Percentiles rank a stretch among this genome's conserved stretches.
These are phyloP conservation scores for Incumbomyces delicatus DNA, from an alignment of 2,329 filamentous ascomycete genomes.

Conservation along the genomic window DNA sequence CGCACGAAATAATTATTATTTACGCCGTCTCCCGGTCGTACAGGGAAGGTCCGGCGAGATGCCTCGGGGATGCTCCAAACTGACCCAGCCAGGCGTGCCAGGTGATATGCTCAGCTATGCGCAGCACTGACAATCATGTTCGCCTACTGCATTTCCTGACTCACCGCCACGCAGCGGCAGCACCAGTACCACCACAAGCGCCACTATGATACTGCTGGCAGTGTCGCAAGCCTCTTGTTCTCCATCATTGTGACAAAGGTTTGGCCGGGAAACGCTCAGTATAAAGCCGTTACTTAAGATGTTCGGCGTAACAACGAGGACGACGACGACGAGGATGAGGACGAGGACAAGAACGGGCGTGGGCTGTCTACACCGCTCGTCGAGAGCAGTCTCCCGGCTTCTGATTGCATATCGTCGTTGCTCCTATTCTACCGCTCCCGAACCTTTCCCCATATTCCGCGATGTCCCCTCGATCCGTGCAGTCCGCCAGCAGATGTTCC, in stretches of 20 bases:
- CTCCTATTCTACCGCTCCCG: neutral
- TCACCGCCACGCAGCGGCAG: neutral
- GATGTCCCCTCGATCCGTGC: constrained; percentile 61
- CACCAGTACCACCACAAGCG: neutral
- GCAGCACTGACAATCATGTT: constrained; percentile 1
- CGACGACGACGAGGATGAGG: neutral
- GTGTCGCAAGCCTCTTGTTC: neutral
- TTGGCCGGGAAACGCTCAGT: neutral
- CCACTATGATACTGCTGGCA: constrained; percentile 3
- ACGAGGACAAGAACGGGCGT: neutral
- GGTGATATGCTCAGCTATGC: constrained; percentile 3
- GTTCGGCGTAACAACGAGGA: neutral
- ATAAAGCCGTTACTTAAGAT: too few relatives aligned
- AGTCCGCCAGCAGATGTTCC: constrained; percentile 57
- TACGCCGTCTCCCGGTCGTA: too few relatives aligned
- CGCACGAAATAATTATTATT: too few relatives aligned
- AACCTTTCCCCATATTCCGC: constrained; percentile 61
- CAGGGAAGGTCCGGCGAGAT: too few relatives aligned
- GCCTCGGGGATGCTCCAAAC: neutral
- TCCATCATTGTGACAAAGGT: neutral
- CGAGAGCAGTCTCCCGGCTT: neutral
- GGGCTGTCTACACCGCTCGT: neutral
- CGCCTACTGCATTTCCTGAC: too few relatives aligned
- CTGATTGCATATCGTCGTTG: neutral
- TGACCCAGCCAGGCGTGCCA: neutral